Evolutionary conservation across 1,284 basidiomycete species (phyloP), one percentile per base, ranked within the genome.

Genomic region (Rhizoctonia solani): DNA sequence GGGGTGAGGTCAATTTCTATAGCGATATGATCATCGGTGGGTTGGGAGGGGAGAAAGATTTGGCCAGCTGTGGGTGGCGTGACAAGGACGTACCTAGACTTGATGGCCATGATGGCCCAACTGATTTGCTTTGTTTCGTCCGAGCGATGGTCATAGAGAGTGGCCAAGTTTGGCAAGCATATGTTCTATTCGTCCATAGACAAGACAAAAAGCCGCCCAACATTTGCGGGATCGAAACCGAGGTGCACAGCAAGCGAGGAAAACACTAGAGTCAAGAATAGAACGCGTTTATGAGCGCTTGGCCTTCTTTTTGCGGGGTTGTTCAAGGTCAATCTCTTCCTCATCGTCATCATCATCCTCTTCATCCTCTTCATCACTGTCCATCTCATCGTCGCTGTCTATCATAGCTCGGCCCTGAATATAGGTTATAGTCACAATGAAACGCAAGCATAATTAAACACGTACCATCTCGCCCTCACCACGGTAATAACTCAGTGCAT

Each of bases 401-500:
- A 65, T n/a, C 50, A 54, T 65, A 11, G 25, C 50, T n/a, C 39
- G 61, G 21, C 32, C 53, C 53, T 54, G 21, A 11, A 29, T 8
- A 21, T 13, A 3, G 39, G 19, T 34, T 2, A 37, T 13, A n/a
- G 11, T 53, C 4, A n/a, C 3, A 21, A 44, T 16, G n/a, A 16
- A 44, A 44, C 13, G n/a, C 21, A 29, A 3, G n/a, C 4, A 6
- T 50, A 8, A 23, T 50, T 19, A 21, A 44, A 16, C 37, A 56
- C 55, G 19, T 37, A 69, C 70, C 27, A 58, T 54, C 37, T 71
- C 82, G 39, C 80, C 79, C 70, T 84, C 82, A 30, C 90, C 90
- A 47, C 87, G 78, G 82, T 91, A 93, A 73, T 85, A 88, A 66
- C 91, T 86, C 70, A 90, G 87, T 9, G 87, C 88, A 69, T 90